Evolutionary conservation across 1,284 basidiomycete genomes (phyloP), one percentile per base, ranked within the genome.

Genomic region (Somion occarium): DNA sequence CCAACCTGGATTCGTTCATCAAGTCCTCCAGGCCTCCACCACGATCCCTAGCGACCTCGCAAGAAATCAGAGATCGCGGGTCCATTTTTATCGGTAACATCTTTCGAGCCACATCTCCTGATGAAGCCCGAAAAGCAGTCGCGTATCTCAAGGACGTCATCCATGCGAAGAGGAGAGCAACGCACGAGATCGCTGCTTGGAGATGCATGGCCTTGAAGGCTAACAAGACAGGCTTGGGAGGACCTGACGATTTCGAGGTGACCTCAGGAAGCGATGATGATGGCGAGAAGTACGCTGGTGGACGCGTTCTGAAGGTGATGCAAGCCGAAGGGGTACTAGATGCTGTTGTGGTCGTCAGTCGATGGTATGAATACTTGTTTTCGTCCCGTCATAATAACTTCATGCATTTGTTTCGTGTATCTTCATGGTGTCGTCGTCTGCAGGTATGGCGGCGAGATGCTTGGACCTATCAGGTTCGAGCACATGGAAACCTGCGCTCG

Each of bases 381-480:
- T 20, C 27, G 13, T 44, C 39, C 9, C 13, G 18, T 49, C 26
- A n/a, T n/a, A n/a, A n/a, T n/a, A n/a, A n/a, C n/a, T n/a, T n/a
- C n/a, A n/a, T n/a, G n/a, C 30, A 34, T 15, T 34, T 37, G 46
- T 25, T 37, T 43, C 13, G 47, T 39, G 37, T 34, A 30, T 26
- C 20, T 34, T 38, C 15, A 38, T 30, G 30, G 45, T 19, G 26
- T 37, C 25, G 18, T 42, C 9, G 47, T 53, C 46, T 45, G 7
- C 56, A 87, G 88, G 87, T 93, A 85, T 59, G 91, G 90, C 0
- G 91, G 91, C 7, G 81, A 78, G 23, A 71, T 92, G 71, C 64
- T 85, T 3, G 83, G 83, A 2, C 80, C 82, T 9, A 78, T 73
- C 9, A 74, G 91, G n/a, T 93, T 92, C 64, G 67, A 76, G 1